phyloP scores from a whole-genome alignment of 169 alveolate species.

The Plasmodium berghei region DNA sequence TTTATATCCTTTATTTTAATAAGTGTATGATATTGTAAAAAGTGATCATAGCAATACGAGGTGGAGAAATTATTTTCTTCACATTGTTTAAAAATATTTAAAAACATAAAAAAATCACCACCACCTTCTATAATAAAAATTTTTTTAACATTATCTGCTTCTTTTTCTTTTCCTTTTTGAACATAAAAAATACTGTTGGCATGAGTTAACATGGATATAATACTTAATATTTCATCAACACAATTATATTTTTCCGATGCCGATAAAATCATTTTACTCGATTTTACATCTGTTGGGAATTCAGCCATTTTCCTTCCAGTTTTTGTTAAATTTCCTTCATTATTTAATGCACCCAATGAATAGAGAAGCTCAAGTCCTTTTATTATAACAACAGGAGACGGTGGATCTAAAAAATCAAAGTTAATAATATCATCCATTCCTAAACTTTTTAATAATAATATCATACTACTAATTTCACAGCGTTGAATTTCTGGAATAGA shows the following conservation, averaged over 20 bases:
- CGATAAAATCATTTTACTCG: slow-evolving; percentile 92
- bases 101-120: slow-evolving; percentile 98
- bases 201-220: slow-evolving; percentile 98
- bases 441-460: slow-evolving; percentile 88
- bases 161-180: slow-evolving; percentile 96
- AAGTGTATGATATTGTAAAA: slow-evolving; percentile 95
- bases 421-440: slow-evolving; percentile 99
- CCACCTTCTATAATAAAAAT: slow-evolving; percentile 95
- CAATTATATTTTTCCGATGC: slow-evolving; percentile 95
- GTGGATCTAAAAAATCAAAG: slow-evolving; percentile 99
- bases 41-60: slow-evolving; percentile 98
- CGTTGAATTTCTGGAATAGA: slow-evolving; percentile 98
- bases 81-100: slow-evolving; percentile 98
- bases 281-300: slow-evolving; percentile 99
- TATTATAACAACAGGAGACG: slow-evolving; percentile 97
- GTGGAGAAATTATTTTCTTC: slow-evolving; percentile 94
- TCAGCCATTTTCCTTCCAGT: slow-evolving; percentile 99
- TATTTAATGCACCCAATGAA: slow-evolving; percentile 98
- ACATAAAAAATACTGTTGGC: slow-evolving; percentile 97
- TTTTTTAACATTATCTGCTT: slow-evolving; percentile 98
- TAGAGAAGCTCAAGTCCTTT: slow-evolving; percentile 97
- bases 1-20: slow-evolving; percentile 98
- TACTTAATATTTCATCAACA: slow-evolving; percentile 95
- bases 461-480: slow-evolving; percentile 95
- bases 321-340: slow-evolving; percentile 96